Conservation (phyloP, 2,329 filamentous ascomycete species). For the Cladosporium colombiae region DNA sequence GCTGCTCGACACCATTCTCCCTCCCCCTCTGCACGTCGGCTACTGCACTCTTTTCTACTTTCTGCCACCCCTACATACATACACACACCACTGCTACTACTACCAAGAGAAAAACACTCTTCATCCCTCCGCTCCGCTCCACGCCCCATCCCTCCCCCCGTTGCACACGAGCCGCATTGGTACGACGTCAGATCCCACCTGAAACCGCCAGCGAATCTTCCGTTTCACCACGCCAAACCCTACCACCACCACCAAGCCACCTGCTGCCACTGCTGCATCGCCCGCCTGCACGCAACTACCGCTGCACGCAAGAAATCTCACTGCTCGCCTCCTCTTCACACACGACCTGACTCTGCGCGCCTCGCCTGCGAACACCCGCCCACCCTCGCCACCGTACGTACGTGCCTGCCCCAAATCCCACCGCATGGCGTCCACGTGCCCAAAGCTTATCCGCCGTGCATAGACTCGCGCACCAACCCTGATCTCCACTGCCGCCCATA, state of each 20-base stretch:
- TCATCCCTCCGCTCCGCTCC: not conserved
- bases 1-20: not conserved
- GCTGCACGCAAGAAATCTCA: not conserved
- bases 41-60: not conserved
- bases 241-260: not conserved
- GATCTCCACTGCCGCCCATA: conserved; percentile 1
- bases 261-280: not conserved
- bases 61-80: not conserved
- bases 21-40: not conserved
- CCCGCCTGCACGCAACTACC: not conserved
- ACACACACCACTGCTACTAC: not conserved
- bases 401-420: not conserved
- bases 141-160: not conserved
- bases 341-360: not conserved
- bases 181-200: conserved; percentile 5
- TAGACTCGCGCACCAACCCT: conserved; percentile 8
- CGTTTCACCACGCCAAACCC: conserved; percentile 13
- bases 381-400: conserved; percentile 8
- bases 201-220: not conserved
- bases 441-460: conserved; percentile 13
- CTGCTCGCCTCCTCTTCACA: not conserved
- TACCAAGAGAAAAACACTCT: not conserved
- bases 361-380: conserved; percentile 1
- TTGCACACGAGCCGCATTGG: not conserved
- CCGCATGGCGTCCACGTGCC: conserved; percentile 18